A percentile compares a stretch with the other conserved stretches of the same genome.
Conservation (phyloP, 1,284 basidiomycete species). For the Athelia psychrophila region DNA sequence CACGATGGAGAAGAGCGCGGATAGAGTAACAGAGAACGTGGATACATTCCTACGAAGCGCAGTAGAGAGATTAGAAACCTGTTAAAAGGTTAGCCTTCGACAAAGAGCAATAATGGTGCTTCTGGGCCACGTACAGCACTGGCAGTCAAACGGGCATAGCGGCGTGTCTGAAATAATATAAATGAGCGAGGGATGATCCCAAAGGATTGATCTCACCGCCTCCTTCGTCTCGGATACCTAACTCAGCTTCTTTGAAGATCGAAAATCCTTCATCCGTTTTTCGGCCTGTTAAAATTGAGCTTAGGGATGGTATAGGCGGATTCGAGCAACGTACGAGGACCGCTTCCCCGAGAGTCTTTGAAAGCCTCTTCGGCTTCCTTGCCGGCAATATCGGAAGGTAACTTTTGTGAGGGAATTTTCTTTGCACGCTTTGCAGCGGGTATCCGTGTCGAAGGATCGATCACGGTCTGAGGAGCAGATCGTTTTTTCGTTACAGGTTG, state of each 20-base stretch:
- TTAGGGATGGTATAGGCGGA: constrained; percentile 3
- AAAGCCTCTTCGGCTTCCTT: constrained; percentile 54
- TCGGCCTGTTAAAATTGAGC: constrained; percentile 47
- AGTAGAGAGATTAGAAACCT: constrained; percentile 45
- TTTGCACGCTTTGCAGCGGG: constrained; percentile 15
- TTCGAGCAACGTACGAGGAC: constrained; percentile 54
- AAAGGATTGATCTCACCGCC: constrained; percentile 54
- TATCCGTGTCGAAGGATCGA: constrained; percentile 4
- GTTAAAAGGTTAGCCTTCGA: constrained; percentile 7
- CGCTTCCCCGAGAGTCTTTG: constrained; percentile 74
- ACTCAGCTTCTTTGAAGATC: constrained; percentile 86
- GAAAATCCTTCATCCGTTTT: constrained; percentile 84
- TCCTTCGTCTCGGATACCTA: constrained; percentile 69
- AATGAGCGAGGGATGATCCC: constrained; percentile 19
- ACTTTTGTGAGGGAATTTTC: constrained; percentile 4
- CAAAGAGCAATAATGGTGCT: neutral
- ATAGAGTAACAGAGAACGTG: too few relatives aligned
- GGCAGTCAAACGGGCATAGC: constrained; percentile 80
- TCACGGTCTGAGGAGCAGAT: constrained; percentile 46
- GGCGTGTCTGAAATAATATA: constrained; percentile 49
- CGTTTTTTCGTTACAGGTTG: constrained; percentile 32
- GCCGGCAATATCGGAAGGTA: constrained; percentile 10
- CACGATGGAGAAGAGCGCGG: neutral
- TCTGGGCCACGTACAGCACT: constrained; percentile 64
- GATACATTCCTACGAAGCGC: too few relatives aligned